These are phyloP conservation scores for Taiozyma onychis DNA, from an alignment of 1,139 yeast species.

Conservation along the genomic window DNA sequence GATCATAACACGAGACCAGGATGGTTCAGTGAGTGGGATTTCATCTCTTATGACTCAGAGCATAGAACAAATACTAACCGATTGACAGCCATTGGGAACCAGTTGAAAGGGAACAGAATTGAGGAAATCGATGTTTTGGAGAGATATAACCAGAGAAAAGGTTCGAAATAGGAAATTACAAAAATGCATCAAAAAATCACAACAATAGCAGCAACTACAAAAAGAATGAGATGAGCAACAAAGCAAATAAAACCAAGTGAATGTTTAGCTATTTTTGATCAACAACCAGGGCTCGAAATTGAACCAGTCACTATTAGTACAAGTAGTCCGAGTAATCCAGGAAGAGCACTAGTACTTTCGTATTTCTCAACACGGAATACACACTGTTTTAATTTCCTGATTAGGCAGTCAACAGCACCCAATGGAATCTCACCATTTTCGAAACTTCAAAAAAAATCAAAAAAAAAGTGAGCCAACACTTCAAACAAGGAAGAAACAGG, in stretches of 20 bases:
- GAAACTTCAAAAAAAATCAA: not conserved
- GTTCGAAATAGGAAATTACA: slow-evolving; percentile 6
- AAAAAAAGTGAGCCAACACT: slow-evolving; percentile 8
- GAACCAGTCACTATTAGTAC: too few species aligned
- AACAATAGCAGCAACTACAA: too few species aligned
- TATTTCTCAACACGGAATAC: too few species aligned
- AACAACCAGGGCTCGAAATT: too few species aligned
- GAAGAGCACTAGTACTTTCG: too few species aligned
- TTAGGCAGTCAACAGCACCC: slow-evolving; percentile 16
- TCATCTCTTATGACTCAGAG: not conserved
- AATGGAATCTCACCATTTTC: slow-evolving; percentile 8
- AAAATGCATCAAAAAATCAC: slow-evolving; percentile 5
- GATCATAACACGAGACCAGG: slow-evolving; percentile 83
- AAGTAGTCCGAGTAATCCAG: too few species aligned
- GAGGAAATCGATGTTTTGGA: slow-evolving; percentile 51
- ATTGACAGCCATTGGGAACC: slow-evolving; percentile 63
- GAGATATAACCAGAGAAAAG: slow-evolving; percentile 21
- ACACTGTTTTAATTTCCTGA: slow-evolving; percentile 6
- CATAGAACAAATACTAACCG: not conserved
- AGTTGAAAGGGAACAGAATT: slow-evolving; percentile 55
- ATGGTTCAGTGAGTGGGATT: slow-evolving; percentile 51
- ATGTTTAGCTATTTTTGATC: too few species aligned
- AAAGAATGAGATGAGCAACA: too few species aligned
- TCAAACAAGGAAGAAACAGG: not conserved
- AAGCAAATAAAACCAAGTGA: not conserved